Percentiles rank a stretch among this genome's conserved stretches.
Conservation (phyloP, 1,284 basidiomycete species). For the Neonothopanus nambi region DNA sequence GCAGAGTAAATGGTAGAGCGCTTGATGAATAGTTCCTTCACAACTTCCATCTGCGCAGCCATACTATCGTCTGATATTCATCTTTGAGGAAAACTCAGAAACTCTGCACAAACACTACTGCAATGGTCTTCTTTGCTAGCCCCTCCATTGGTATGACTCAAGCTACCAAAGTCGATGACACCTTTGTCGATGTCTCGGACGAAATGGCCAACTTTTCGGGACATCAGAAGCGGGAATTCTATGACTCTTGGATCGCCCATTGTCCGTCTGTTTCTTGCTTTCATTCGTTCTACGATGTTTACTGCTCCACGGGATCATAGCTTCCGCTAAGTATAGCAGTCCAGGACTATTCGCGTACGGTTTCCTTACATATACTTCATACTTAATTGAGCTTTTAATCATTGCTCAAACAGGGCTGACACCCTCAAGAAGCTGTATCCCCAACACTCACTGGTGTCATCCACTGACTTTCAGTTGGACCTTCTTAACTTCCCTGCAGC, state of each 20-base stretch:
- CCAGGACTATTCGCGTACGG: constrained; percentile 49
- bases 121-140: background rate
- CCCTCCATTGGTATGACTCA: background rate
- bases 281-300: background rate
- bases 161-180: constrained; percentile 7
- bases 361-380: background rate
- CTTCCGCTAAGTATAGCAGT: constrained; percentile 48
- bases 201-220: background rate
- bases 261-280: background rate
- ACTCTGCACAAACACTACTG: too few relatives aligned
- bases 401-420: constrained; percentile 40
- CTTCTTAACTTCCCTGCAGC: constrained; percentile 55
- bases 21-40: background rate
- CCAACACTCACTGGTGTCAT: constrained; percentile 57
- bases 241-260: constrained; percentile 8
- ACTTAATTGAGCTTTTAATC: background rate
- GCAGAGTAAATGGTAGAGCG: too few relatives aligned
- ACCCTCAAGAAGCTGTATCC: constrained; percentile 60
- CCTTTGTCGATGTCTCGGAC: constrained; percentile 18
- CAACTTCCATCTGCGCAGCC: constrained; percentile 1
- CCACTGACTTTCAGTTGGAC: constrained; percentile 45
- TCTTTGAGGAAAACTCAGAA: too few relatives aligned
- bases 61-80: background rate
- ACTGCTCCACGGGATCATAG: constrained; percentile 29
- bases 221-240: constrained; percentile 7